Evolutionary conservation across 805 yeast species (phyloP), one percentile per base, ranked within the genome.

Genomic region (Candida easanensis): DNA sequence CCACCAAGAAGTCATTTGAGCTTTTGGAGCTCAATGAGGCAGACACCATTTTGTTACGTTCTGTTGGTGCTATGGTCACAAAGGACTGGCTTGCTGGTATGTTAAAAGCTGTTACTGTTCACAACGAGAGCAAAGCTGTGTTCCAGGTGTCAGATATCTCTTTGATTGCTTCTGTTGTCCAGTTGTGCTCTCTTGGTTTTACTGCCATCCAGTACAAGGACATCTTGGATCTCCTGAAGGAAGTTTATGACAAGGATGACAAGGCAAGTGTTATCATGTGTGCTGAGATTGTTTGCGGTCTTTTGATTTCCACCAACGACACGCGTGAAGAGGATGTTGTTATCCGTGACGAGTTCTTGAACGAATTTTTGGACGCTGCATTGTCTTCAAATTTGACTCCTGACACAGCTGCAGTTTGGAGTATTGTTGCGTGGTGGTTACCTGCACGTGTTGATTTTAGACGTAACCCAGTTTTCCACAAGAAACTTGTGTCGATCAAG

Each of bases 341-440:
- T 2, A 49, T 52, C 8, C 66, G 82, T 45, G 86, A 82, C 50
- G 55, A 49, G 0, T 74, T 72, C 40, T 55, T 84, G 18, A 55
- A 70, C 1, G 52, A 47, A 1, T 78, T 77, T 44, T 59, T 86
- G 32, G 53, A 56, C 0, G 50, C 58, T 0, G 71, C 81, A 4
- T 68, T 88, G 26, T 66, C 69, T 6, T 64, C 71, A 26, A 87
- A 82, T 36, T 62, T 91, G 42, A 76, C 87, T 1, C 95, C 88
- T 3, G 93, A 89, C 25, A 83, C 82, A 3, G 63, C 73, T 30
- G 76, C 73, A 16, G 79, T 85, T 32, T 93, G 97, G 97, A 71
- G 72, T 27, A 74, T 88, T 0, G 76, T 87, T 38, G 69, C 83
- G 4, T 82, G 88, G 83, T 84, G 88, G 85, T 56, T 80, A 1